Evolutionary conservation across 495 filamentous ascomycete genomes (phyloP), one percentile per base, ranked within the genome.

Genomic region (Podospora didyma): DNA sequence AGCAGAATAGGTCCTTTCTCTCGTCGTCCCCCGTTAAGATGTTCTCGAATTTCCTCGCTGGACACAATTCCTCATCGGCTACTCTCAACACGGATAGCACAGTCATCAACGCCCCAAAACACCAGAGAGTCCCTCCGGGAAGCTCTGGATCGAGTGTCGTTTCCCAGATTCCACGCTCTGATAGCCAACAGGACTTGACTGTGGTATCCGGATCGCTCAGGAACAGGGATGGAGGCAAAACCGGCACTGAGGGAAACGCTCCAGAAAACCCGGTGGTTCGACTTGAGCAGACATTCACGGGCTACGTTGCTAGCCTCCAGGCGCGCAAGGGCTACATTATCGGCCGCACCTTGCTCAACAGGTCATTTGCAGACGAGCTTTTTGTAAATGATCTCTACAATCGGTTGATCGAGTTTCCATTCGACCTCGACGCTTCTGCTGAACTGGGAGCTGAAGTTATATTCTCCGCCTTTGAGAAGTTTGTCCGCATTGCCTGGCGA

Each of bases 381-480:
- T 75, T 79, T 1, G 86, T 96, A 50, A 96, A 96, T 66, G 90
- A 95, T 59, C 76, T 96, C n/a, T 96, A 96, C 73, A 96, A 96
- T 62, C 76, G 82, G 31, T 78, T 96, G 28, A 79, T 96, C 41
- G 91, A 96, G 69, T 85, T 89, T 59, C 89, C 91, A 0, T 85
- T 79, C 49, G 88, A 86, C 58, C 74, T 88, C 42, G 84, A 95
- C 50, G 75, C 84, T 12, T 84, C 89, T 3, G 82, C 85, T 1
- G 89, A 96, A 55, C 80, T 88, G 3, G 80, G 89, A 12, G 84
- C 96, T 20, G 92, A 96, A 66, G 86, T 93, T n/a, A 78, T 97
- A 10, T 96, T 97, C 62, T 86, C 87, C 17, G 89, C 93, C 1
- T 98, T 98, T 64, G 92, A 96, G 62, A 96, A 94, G 57, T 98